A percentile compares a stretch with the other conserved stretches of the same genome.
phyloP scores from a whole-genome alignment of 257 asterid species.

The Plectranthus barbatus region DNA sequence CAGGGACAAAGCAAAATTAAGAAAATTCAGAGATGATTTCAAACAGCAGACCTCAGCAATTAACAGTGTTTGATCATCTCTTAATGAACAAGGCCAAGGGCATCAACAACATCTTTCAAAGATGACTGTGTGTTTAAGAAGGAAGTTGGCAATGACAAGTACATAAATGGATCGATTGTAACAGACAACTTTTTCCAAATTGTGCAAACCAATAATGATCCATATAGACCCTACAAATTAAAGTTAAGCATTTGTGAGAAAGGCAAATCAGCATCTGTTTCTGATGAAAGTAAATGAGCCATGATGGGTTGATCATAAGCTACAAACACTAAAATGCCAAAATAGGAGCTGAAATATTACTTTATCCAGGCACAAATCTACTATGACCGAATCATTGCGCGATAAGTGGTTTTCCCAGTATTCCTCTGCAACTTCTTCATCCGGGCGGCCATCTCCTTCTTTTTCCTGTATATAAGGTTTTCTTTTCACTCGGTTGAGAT shows the following conservation, averaged over 20 bases:
- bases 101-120: slow-evolving; percentile 51
- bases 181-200: slow-evolving; percentile 49
- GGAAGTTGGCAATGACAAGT: slow-evolving; percentile 65
- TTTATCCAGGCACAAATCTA: slow-evolving; percentile 34
- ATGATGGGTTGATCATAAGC: not conserved
- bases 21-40: not conserved
- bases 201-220: slow-evolving; percentile 59
- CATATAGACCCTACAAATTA: slow-evolving; percentile 60
- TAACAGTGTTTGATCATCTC: slow-evolving; percentile 45
- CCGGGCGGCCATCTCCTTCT: slow-evolving; percentile 44
- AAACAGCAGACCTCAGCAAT: slow-evolving; percentile 51
- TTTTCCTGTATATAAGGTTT: slow-evolving; percentile 52
- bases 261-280: slow-evolving; percentile 1
- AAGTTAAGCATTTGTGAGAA: slow-evolving; percentile 10
- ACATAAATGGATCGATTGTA: slow-evolving; percentile 66
- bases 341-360: not conserved
- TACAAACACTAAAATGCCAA: not conserved
- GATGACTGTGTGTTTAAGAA: slow-evolving; percentile 34
- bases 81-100: slow-evolving; percentile 42
- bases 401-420: slow-evolving; percentile 63
- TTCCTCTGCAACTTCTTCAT: slow-evolving; percentile 65
- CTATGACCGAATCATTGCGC: slow-evolving; percentile 62
- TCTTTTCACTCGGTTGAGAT: slow-evolving; percentile 62
- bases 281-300: not conserved
- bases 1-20: not conserved